Base-by-base conservation (phyloP, 805 yeast genomes). In the Yarrowia keelungensis region DNA sequence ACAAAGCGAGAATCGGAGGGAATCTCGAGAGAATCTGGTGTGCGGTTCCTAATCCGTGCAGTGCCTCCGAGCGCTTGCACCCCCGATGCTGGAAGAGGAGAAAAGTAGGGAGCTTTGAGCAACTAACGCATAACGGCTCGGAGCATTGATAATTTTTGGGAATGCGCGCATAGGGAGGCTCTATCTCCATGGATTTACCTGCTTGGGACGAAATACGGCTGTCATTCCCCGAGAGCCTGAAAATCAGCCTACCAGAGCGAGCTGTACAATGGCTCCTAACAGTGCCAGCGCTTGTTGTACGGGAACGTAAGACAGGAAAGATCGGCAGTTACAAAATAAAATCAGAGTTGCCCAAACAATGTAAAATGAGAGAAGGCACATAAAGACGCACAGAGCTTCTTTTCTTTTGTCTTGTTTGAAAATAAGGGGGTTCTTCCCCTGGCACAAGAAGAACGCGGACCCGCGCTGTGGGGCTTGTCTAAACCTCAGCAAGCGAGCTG, bases 271-370 rank as follows among this genome's bases (percentile, higher is more conserved):
- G 32, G 32, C 32, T 26, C 4, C 4, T 26, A 26, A 26, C 32
- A 26, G 32, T 26, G 32, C 32, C 32, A 26, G 32, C 32, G 32
- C 32, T 26, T 26, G 32, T 26, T 26, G 43, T 51, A 53, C 59
- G 59, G 59, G 59, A 53, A 39, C 59, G 56, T 56, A 22, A 56
- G 46, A 56, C 62, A 56, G 47, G 11, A 41, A 56, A 56, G 62
- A 56, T 56, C 62, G 62, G 62, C 62, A 54, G 61, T 54, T 54
- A 54, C 61, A 41, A 56, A 53, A 53, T 12, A 39, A 12, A 8
- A 56, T n/a, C 22, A 7, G 43, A 39, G 62, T 56, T 56, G 14
- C 32, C 15, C 32, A n/a, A 8, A 32, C 51, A 47, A 47, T 49
- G 14, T 5, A 49, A 49, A 49, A 14, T 32, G 14, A 49, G 32